Percentiles rank a stretch among this genome's conserved stretches.
These are phyloP conservation scores for Prunus yedoensis DNA, from an alignment of 331 rosid genomes.

Conservation along the genomic window DNA sequence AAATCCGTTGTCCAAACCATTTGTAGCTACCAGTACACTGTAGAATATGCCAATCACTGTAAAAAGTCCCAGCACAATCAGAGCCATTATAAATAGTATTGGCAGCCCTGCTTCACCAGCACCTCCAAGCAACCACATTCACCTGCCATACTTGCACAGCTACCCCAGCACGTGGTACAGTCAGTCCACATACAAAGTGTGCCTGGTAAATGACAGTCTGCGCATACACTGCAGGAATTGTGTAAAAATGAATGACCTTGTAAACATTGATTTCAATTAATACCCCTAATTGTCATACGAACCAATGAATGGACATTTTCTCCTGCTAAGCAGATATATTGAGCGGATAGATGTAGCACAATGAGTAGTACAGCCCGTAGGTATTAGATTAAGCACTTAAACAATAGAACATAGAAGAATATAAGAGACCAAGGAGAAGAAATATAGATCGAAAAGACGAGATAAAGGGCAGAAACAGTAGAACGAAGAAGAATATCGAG, in stretches of 20 bases:
- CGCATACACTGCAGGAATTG: slow-evolving; percentile 71
- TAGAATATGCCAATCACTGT: slow-evolving; percentile 96
- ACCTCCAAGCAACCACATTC: slow-evolving; percentile 98
- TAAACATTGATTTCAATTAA: not conserved
- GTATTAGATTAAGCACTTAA: too few relatives aligned
- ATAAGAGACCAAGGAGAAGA: too few relatives aligned
- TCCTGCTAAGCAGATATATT: not conserved
- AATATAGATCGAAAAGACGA: too few relatives aligned
- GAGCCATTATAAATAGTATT: slow-evolving; percentile 75
- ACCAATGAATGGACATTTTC: not conserved
- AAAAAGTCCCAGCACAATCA: slow-evolving; percentile 86
- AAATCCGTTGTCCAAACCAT: slow-evolving; percentile 98
- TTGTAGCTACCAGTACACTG: slow-evolving; percentile 97
- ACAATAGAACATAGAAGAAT: too few relatives aligned
- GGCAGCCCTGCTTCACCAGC: slow-evolving; percentile 99
- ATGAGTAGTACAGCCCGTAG: too few relatives aligned
- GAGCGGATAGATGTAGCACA: not conserved
- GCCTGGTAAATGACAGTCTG: slow-evolving; percentile 99
- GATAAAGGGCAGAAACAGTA: too few relatives aligned
- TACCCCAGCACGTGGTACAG: slow-evolving; percentile 97
- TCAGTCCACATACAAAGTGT: slow-evolving; percentile 99
- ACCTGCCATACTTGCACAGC: slow-evolving; percentile 93
- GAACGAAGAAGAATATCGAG: too few relatives aligned
- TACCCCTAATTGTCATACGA: not conserved
- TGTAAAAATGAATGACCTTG: slow-evolving; percentile 19